Evolutionary conservation across 805 yeast species (phyloP).

Genomic region (Pichia scutulata): DNA sequence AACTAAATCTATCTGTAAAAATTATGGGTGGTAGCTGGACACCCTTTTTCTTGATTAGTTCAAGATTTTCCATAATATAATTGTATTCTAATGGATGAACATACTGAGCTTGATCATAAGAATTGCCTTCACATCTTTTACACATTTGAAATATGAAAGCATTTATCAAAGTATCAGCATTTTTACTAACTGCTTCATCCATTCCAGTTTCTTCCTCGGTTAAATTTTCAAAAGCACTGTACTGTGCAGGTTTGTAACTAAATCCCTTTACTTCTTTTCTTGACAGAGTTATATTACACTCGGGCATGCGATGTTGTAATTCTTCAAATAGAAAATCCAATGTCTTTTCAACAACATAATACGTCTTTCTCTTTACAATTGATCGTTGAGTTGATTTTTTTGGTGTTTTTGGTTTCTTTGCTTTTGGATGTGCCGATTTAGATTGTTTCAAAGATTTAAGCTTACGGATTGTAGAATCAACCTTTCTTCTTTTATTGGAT

Average conservation of each 20-base stretch:
- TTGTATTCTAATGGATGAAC: slow-evolving; percentile 22
- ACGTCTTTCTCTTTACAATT: neutral
- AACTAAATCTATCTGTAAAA: slow-evolving; percentile 11
- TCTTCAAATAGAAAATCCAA: slow-evolving; percentile 12
- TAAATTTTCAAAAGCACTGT: slow-evolving; percentile 7
- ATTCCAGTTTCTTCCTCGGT: slow-evolving; percentile 4
- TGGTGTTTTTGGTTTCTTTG: neutral
- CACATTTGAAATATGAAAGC: slow-evolving; percentile 14
- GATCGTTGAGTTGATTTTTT: neutral
- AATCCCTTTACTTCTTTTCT: slow-evolving; percentile 10
- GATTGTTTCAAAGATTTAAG: too few species aligned
- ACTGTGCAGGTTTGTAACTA: slow-evolving; percentile 15
- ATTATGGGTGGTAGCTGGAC: slow-evolving; percentile 14
- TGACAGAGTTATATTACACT: neutral
- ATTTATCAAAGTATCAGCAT: slow-evolving; percentile 16
- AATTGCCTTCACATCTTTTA: slow-evolving; percentile 14
- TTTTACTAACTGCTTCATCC: slow-evolving; percentile 2
- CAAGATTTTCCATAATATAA: slow-evolving; percentile 16
- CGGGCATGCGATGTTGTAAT: slow-evolving; percentile 5
- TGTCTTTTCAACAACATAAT: slow-evolving; percentile 9
- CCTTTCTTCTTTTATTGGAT: neutral
- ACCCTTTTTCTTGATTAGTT: slow-evolving; percentile 2
- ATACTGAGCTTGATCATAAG: slow-evolving; percentile 11
- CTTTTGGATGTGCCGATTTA: neutral
- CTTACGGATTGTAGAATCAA: neutral